Percentiles rank a stretch among this genome's conserved stretches.
phyloP scores from a whole-genome alignment of 1,284 basidiomycete genomes.

The Malassezia dermatis region DNA sequence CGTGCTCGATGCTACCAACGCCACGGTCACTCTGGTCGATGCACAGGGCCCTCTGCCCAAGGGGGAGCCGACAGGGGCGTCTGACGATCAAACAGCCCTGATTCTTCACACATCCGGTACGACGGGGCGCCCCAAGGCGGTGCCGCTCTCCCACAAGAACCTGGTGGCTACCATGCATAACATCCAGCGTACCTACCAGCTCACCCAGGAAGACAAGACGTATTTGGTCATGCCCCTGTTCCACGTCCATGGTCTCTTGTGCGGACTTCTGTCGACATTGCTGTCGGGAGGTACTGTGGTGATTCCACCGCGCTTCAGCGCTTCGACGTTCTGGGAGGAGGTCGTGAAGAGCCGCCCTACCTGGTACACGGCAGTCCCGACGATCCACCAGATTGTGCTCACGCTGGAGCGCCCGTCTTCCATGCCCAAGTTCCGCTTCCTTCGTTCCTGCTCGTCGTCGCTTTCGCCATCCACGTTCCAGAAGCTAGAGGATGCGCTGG shows the following conservation, averaged over 20 bases:
- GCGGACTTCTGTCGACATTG: conserved; percentile 57
- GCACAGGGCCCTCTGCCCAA: conserved; percentile 21
- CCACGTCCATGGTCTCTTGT: conserved; percentile 60
- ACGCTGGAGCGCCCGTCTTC: conserved; percentile 47
- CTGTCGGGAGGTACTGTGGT: conserved; percentile 57
- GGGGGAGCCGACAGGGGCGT: conserved; percentile 18
- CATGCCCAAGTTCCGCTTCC: conserved; percentile 51
- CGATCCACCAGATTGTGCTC: conserved; percentile 53
- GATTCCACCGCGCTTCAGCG: conserved; percentile 57
- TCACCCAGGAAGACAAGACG: conserved; percentile 50
- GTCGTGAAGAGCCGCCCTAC: conserved; percentile 43
- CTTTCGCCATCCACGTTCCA: conserved; percentile 51
- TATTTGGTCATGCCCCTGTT: conserved; percentile 61
- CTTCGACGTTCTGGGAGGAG: conserved; percentile 57
- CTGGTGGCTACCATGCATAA: conserved; percentile 57
- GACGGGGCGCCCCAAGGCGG: conserved; percentile 55
- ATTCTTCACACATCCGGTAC: conserved; percentile 57
- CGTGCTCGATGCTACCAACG: conserved; percentile 28
- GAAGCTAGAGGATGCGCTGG: conserved; percentile 50
- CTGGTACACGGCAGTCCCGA: conserved; percentile 50
- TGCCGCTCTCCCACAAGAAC: conserved; percentile 57
- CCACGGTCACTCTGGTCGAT: conserved; percentile 22
- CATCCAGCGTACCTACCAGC: conserved; percentile 51
- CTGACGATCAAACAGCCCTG: conserved; percentile 49
- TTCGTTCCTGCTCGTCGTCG: conserved; percentile 52